Base-by-base conservation (phyloP, 2,329 filamentous ascomycete genomes). In the Diplodia seriata region DNA sequence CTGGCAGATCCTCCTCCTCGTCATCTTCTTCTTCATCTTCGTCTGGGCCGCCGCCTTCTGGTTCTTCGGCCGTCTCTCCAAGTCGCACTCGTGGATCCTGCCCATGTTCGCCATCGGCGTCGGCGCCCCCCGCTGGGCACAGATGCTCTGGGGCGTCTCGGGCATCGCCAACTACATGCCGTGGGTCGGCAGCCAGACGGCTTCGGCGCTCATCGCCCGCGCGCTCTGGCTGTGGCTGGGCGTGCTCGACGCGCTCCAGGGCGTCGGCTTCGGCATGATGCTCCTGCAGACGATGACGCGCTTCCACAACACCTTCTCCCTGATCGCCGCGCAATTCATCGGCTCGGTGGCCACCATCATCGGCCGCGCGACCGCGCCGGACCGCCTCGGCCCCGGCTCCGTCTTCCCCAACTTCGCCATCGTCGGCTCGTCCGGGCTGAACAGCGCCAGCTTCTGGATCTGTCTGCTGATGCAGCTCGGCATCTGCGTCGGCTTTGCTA, bases 261-360 rank as follows among this genome's bases (percentile, higher is more conserved):
- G 87, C 49, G 85, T 90, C 1, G 89, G 89, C 2, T 85, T 90
- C 66, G 89, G 89, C 66, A 90, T 90, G 87, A 86, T 90, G 63
- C 80, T 91, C 4, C 77, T 90, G 51, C 87, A 89, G 74, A 90
- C 88, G 0, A 77, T 89, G 71, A 90, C 88, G 1, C 81, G 89
- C 23, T 83, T 89, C 75, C 89, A 91, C 73, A 87, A 90, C 68
- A 83, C 85, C 66, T 89, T 87, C 71, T 86, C 87, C 0, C 79
- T 90, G 26, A 82, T 89, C 49, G 82, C 80, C 1, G 87, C 87
- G 3, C 89, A 91, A 76, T 83, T 89, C 9, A 74, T 90, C 26
- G 89, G 89, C 14, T 86, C 85, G 5, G 76, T 86, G 4, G 86
- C 85, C 2, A 90, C 88, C 2, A 90, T 90, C 47, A 81, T 86